Evolutionary conservation across 805 yeast species (phyloP).

Genomic region (Cyberlindnera mississippiensis): DNA sequence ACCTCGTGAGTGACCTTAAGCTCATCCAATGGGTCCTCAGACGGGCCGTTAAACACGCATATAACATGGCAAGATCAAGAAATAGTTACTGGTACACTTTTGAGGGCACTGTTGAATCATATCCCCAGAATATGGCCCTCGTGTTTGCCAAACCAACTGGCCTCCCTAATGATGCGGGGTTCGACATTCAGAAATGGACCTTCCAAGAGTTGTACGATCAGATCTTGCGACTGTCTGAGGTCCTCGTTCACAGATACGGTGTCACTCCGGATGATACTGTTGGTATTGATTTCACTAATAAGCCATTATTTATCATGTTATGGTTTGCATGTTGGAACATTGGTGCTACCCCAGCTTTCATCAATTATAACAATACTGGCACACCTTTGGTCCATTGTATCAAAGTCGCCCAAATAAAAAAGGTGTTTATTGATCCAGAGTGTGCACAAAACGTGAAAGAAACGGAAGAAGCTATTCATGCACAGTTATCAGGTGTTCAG

Average conservation of each 20-base stretch:
- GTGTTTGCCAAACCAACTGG: constrained; percentile 45
- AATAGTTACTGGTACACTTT: constrained; percentile 65
- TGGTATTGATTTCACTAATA: constrained; percentile 75
- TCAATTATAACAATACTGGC: constrained; percentile 76
- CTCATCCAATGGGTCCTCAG: constrained; percentile 22
- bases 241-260: constrained; percentile 59
- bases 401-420: constrained; percentile 56
- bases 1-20: constrained; percentile 14
- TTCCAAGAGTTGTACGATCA: constrained; percentile 65
- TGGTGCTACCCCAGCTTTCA: constrained; percentile 85
- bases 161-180: constrained; percentile 47
- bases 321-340: constrained; percentile 90
- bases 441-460: constrained; percentile 49
- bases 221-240: constrained; percentile 60
- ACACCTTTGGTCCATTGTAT: constrained; percentile 78
- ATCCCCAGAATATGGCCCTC: constrained; percentile 56
- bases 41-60: constrained; percentile 17
- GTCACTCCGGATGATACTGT: constrained; percentile 64
- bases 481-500: constrained; percentile 35
- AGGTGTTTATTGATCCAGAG: constrained; percentile 72
- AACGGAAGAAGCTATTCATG: constrained; percentile 41
- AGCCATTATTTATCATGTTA: constrained; percentile 71
- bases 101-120: constrained; percentile 47
- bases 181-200: constrained; percentile 58
- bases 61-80: constrained; percentile 8